A percentile compares a stretch with the other conserved stretches of the same genome.
Conservation (phyloP, 2,329 filamentous ascomycete genomes). For the Onygena corvina region DNA sequence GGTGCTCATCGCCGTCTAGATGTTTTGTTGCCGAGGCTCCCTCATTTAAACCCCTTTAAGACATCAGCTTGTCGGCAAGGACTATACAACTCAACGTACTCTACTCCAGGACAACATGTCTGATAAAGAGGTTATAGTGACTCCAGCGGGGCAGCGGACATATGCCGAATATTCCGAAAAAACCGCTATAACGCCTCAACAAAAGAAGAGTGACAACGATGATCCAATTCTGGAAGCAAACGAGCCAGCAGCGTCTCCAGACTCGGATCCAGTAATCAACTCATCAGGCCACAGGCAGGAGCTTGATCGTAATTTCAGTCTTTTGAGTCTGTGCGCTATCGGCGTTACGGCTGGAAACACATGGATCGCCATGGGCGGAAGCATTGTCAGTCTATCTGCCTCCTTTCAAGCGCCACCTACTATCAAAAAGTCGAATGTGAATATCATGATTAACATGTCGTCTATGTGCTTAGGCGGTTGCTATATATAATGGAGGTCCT, state of each 20-base stretch:
- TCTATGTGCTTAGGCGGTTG: constrained; percentile 30
- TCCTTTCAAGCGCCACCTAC: too few species aligned
- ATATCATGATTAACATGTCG: constrained; percentile 8
- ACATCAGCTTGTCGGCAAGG: too few species aligned
- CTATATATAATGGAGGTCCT: constrained; percentile 50
- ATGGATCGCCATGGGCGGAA: constrained; percentile 53
- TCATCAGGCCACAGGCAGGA: constrained; percentile 54
- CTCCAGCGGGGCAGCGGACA: too few species aligned
- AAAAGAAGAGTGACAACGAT: background rate
- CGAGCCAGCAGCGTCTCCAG: background rate
- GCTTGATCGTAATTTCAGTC: constrained; percentile 50
- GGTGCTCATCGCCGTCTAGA: too few species aligned
- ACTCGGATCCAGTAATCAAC: constrained; percentile 36
- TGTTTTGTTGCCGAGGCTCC: too few species aligned
- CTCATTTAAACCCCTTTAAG: too few species aligned
- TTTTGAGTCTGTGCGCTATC: constrained; percentile 48
- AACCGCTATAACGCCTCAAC: background rate
- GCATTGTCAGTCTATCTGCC: constrained; percentile 44
- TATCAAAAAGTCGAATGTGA: too few species aligned
- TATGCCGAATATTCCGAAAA: too few species aligned
- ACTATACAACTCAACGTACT: too few species aligned
- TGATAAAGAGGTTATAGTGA: too few species aligned
- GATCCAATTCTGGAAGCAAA: background rate
- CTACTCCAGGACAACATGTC: too few species aligned
- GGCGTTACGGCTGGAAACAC: constrained; percentile 53